Percentiles rank a stretch among this genome's conserved stretches.
Evolutionary conservation across 2,329 filamentous ascomycete genomes (phyloP).

Genomic region (Sclerotinia subarctica): DNA sequence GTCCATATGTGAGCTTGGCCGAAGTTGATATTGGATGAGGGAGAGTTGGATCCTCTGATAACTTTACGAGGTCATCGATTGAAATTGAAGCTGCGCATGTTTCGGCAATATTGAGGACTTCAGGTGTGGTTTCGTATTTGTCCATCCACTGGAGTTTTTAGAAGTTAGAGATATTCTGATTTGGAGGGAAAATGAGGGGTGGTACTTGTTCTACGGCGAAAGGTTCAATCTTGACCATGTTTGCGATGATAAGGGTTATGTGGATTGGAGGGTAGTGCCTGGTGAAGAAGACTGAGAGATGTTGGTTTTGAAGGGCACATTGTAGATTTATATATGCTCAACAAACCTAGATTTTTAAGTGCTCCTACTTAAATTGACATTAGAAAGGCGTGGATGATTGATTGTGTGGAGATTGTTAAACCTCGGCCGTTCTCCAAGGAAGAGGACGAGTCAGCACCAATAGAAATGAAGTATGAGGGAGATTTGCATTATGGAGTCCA

Average conservation of each 20-base stretch:
- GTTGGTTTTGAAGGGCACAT: slow-evolving; percentile 23
- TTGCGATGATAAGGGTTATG: slow-evolving; percentile 14
- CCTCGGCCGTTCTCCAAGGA: not conserved
- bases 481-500: too few species aligned
- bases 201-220: slow-evolving; percentile 68
- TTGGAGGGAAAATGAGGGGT: not conserved
- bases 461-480: not conserved
- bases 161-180: slow-evolving; percentile 21
- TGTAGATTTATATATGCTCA: slow-evolving; percentile 1
- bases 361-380: not conserved
- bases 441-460: not conserved
- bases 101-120: slow-evolving; percentile 69
- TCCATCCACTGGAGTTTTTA: slow-evolving; percentile 56
- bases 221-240: slow-evolving; percentile 56
- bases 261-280: slow-evolving; percentile 3
- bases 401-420: not conserved
- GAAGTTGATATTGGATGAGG: slow-evolving; percentile 49
- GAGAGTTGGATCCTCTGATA: slow-evolving; percentile 54
- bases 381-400: not conserved
- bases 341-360: slow-evolving; percentile 23
- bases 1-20: slow-evolving; percentile 66
- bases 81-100: slow-evolving; percentile 76
- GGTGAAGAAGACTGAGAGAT: not conserved
- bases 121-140: slow-evolving; percentile 53
- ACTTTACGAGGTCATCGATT: slow-evolving; percentile 59